Evolutionary conservation across 106 monocot genomes (phyloP).

Genomic region (Dioscorea zingiberensis): DNA sequence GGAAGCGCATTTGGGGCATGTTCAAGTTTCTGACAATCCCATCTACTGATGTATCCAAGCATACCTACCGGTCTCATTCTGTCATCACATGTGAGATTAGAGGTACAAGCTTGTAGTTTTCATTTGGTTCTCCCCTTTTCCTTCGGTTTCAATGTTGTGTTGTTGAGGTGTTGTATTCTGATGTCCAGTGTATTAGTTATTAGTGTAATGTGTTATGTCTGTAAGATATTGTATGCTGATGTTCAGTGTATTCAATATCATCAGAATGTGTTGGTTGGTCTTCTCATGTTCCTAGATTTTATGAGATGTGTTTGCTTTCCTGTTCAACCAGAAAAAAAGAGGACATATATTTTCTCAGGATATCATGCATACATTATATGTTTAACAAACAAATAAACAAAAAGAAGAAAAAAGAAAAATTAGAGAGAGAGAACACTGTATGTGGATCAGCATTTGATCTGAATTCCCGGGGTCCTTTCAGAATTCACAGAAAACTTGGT

Average conservation of each 20-base stretch:
- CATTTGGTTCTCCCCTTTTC: not conserved
- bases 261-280: not conserved
- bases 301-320: too few relatives aligned
- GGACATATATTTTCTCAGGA: too few relatives aligned
- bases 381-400: too few relatives aligned
- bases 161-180: not conserved
- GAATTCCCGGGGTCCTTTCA: too few relatives aligned
- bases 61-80: not conserved
- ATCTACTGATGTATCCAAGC: not conserved
- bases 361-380: too few relatives aligned
- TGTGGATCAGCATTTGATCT: too few relatives aligned
- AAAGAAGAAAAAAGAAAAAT: too few relatives aligned
- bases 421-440: too few relatives aligned
- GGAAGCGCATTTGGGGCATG: not conserved
- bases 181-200: not conserved
- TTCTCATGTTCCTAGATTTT: not conserved
- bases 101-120: not conserved
- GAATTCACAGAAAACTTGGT: too few relatives aligned
- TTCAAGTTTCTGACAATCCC: not conserved
- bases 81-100: not conserved
- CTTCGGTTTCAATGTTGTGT: not conserved
- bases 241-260: not conserved
- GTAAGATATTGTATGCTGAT: not conserved
- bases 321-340: too few relatives aligned
- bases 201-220: not conserved